phyloP scores from a whole-genome alignment of 2,329 filamentous ascomycete species.

The Aspergillus fijiensis region DNA sequence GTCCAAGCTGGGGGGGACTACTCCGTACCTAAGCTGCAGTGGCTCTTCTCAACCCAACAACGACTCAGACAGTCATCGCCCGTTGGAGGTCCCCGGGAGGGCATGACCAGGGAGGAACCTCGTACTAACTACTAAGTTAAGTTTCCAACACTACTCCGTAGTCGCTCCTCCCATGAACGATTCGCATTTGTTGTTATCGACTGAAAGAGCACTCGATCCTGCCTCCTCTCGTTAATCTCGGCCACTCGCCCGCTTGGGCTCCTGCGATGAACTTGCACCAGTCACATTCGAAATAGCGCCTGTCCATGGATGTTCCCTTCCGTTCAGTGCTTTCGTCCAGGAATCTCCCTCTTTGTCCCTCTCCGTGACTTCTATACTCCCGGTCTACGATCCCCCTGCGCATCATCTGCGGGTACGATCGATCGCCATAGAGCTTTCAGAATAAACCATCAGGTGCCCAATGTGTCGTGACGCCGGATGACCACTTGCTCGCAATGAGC shows the following conservation, averaged over 20 bases:
- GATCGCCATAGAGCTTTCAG: constrained; percentile 11
- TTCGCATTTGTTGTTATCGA: background rate
- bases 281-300: constrained; percentile 17
- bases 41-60: constrained; percentile 4
- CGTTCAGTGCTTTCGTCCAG: constrained; percentile 17
- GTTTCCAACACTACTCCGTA: background rate
- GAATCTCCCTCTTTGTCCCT: constrained; percentile 16
- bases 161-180: background rate
- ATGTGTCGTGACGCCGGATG: constrained; percentile 38
- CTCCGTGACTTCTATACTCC: constrained; percentile 11
- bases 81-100: background rate
- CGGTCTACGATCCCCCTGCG: constrained; percentile 13
- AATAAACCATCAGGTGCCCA: constrained; percentile 19
- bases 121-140: background rate
- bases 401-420: constrained; percentile 10
- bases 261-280: constrained; percentile 14
- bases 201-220: background rate
- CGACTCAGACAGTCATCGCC: background rate
- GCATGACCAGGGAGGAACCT: background rate
- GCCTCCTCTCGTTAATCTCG: constrained; percentile 5
- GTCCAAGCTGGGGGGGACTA: background rate
- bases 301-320: constrained; percentile 26
- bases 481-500: constrained; percentile 42
- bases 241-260: constrained; percentile 6
- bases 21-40: background rate